A percentile compares a stretch with the other conserved stretches of the same genome.
These are phyloP conservation scores for Leishmania amazonensis DNA, from an alignment of 208 protist genomes.

Conservation along the genomic window DNA sequence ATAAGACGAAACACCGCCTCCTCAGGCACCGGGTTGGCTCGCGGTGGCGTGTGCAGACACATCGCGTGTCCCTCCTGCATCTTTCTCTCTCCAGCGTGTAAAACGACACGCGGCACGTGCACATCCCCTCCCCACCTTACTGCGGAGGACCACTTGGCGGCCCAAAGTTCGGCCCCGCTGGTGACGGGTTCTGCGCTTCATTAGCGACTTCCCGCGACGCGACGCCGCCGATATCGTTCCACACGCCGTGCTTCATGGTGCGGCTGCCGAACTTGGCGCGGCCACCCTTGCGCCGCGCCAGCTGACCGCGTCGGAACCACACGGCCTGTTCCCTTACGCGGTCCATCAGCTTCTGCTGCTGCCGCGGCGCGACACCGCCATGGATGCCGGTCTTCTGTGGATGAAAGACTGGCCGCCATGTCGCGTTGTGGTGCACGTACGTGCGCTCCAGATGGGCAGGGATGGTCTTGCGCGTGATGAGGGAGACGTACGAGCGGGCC, in stretches of 20 bases:
- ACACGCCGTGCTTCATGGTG: constrained; percentile 55
- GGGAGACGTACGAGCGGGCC: constrained; percentile 73
- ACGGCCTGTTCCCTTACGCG: constrained; percentile 64
- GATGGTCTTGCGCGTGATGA: constrained; percentile 85
- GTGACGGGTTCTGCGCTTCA: constrained; percentile 39
- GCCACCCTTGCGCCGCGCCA: constrained; percentile 77
- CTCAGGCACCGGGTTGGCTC: neutral
- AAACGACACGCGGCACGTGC: neutral
- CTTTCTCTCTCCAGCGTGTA: neutral
- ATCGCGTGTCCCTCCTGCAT: neutral
- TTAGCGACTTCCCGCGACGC: constrained; percentile 48
- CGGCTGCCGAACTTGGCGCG: constrained; percentile 75
- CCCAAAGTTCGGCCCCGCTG: constrained; percentile 48
- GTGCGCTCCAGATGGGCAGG: constrained; percentile 78
- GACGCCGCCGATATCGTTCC: constrained; percentile 79
- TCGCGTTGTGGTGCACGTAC: constrained; percentile 85
- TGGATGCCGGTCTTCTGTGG: constrained; percentile 60
- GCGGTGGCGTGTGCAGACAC: neutral
- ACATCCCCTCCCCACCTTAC: constrained; percentile 9
- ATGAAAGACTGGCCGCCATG: constrained; percentile 78
- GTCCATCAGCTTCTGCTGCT: constrained; percentile 83
- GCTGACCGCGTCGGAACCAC: constrained; percentile 58
- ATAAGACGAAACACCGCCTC: neutral
- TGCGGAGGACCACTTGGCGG: constrained; percentile 57
- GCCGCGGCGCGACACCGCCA: constrained; percentile 64